Base-by-base conservation (phyloP, 2,329 filamentous ascomycete species). In the Reticulascus tulasneorum region DNA sequence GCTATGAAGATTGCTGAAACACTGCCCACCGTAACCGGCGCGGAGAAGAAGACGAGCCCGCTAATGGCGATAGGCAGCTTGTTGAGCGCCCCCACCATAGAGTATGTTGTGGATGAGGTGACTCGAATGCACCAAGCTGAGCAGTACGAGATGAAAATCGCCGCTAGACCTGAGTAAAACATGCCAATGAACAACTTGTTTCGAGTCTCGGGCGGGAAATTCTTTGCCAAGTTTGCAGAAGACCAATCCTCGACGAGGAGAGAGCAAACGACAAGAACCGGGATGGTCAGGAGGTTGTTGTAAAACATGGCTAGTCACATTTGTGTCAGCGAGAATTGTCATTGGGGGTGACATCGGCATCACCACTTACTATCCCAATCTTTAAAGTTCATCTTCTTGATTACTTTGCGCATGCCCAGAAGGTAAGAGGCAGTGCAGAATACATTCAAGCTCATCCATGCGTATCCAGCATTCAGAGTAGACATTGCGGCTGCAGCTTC, bases 351-450 rank as follows among this genome's bases (percentile, higher is more conserved):
- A n/a, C 6, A 9, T 10, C 13, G 15, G 11, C 28, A 37, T 23
- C 13, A 27, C 28, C 27, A 81, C 91, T 67, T 76, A 96, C 91
- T 95, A 63, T 98, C 93, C 73, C 94, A 97, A 62, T 97, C 93
- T 76, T 95, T 96, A 70, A 98, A 97, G 74, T 95, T 96, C 72
- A 94, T 96, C 67, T 94, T 80, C 82, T 97, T 97, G 63, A 98
- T 97, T 48, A 94, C 84, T 75, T 97, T 97, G 60, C 93, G 84
- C 91, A 96, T 97, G 50, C 85, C 79, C 46, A 98, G 68, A 29
- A 97, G 73, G 54, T 94, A 97, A 16, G 86, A 79, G 2, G 93
- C 88, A 19, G 86, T 91, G 73, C 89, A 96, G 60, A 97, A 79
- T 54, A 95, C 95, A 64, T 98, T 98, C 66, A 95, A 71, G 52